Conservation (phyloP, 176 grass and related monocot species). For the Triticum aestivum region DNA sequence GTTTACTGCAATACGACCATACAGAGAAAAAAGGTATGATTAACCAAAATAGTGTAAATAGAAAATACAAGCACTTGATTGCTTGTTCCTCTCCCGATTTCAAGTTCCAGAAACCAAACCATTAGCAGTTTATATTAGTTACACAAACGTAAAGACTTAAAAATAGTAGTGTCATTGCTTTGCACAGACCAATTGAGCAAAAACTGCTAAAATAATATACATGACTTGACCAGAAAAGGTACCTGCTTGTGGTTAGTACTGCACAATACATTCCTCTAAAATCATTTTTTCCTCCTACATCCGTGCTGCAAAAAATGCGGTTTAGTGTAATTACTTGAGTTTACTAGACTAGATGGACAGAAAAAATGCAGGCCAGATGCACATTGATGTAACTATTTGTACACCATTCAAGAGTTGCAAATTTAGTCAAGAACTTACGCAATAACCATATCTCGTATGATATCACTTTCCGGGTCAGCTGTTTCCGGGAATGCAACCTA, state of each 20-base stretch:
- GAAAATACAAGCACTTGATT: background rate
- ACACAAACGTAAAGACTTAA: constrained; percentile 18
- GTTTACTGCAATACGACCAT: constrained; percentile 31
- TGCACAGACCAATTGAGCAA: constrained; percentile 11
- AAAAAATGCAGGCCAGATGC: constrained; percentile 13
- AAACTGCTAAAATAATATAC: constrained; percentile 22
- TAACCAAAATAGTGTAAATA: background rate
- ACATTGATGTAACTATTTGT: constrained; percentile 14
- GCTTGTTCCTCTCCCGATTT: background rate
- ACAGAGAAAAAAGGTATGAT: background rate
- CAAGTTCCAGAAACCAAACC: background rate
- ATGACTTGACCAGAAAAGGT: background rate
- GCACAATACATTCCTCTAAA: constrained; percentile 68
- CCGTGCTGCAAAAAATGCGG: constrained; percentile 48
- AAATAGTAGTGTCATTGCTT: background rate
- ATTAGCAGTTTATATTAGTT: constrained; percentile 6
- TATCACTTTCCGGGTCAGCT: constrained; percentile 21
- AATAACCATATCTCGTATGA: constrained; percentile 57
- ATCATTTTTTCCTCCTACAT: constrained; percentile 39
- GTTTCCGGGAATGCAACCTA: constrained; percentile 69
- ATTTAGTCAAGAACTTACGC: constrained; percentile 53
- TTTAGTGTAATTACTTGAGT: constrained; percentile 32
- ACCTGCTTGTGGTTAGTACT: constrained; percentile 57
- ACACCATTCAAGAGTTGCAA: constrained; percentile 22
- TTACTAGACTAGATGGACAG: constrained; percentile 15